Evolutionary conservation across 2,329 filamentous ascomycete genomes (phyloP), one percentile per base, ranked within the genome.

Genomic region (Rhynchosporium graminicola): DNA sequence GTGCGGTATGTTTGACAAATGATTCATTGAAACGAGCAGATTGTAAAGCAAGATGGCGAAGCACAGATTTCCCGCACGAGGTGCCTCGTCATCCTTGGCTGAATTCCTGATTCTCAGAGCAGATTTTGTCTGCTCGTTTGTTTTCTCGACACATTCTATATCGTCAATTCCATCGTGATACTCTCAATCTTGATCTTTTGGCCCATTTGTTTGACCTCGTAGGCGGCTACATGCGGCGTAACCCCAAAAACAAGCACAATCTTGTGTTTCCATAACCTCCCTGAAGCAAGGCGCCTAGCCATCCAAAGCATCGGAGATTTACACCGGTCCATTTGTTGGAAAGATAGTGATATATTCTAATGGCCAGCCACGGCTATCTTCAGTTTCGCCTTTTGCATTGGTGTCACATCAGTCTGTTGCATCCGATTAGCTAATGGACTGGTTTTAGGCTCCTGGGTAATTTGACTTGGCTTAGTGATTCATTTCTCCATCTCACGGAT

Each of bases 211-310:
- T 52, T 47, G 61, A 59, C 38, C 42, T 62, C 57, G 65, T 63
- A 67, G 50, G 60, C 63, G 63, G 65, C 45, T 65, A 65, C 60
- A 63, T 68, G 60, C 63, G 62, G 65, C 56, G 63, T 55, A 66
- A 63, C 62, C 61, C 28, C 43, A 20, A 61, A 61, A 33, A 15
- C 46, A n/a, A 29, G 33, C 57, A 31, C 28, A 20, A 38, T 51
- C 40, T 38, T 36, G 26, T 45, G 38, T 31, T 15, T 26, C 33
- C 51, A 7, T 55, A n/a, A 13, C 6, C 36, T 46, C 31, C 57
- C 58, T 33, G 46, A 29, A n/a, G 57, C 29, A 43, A 3, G 50
- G n/a, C 15, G 20, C n/a, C 8, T 33, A 52, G 33, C 31, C 33
- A 52, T 13, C 31, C 50, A 15, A 52, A n/a, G 33, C 15, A 10